Conservation (phyloP, 1,284 basidiomycete genomes). For the Rhodotorula sp. region DNA sequence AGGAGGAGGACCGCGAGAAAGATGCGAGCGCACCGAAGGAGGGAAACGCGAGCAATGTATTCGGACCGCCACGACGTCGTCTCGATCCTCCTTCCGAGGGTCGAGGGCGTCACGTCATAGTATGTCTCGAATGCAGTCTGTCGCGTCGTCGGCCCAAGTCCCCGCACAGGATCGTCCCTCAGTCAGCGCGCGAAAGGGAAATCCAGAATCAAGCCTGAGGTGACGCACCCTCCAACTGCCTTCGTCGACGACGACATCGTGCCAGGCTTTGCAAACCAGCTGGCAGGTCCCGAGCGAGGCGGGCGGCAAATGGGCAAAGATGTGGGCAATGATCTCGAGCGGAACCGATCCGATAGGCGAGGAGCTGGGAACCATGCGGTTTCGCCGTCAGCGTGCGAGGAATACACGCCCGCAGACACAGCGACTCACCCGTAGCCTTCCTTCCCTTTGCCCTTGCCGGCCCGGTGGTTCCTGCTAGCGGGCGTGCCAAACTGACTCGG, state of each 20-base stretch:
- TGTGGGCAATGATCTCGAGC: constrained; percentile 37
- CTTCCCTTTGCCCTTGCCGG: constrained; percentile 5
- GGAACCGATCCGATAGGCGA: constrained; percentile 39
- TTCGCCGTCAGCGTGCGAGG: too few species aligned
- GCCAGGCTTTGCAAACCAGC: constrained; percentile 39
- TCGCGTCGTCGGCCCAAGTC: too few species aligned
- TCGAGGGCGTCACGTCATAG: constrained; percentile 17
- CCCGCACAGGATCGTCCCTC: too few species aligned
- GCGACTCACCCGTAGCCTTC: constrained; percentile 7
- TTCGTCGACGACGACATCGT: constrained; percentile 39
- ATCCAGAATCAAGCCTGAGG: too few species aligned
- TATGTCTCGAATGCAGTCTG: constrained; percentile 39
- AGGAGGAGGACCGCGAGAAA: too few species aligned
- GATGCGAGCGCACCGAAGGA: constrained; percentile 15
- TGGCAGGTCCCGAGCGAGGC: constrained; percentile 25
- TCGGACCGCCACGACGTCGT: constrained; percentile 39
- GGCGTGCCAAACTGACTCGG: neutral
- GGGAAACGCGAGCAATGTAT: constrained; percentile 38
- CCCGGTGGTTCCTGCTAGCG: neutral
- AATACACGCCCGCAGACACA: too few species aligned
- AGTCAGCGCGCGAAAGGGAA: too few species aligned
- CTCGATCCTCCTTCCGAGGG: constrained; percentile 37
- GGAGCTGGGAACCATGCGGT: neutral
- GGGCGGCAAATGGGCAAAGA: constrained; percentile 43
- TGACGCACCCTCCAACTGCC: constrained; percentile 42